phyloP scores from a whole-genome alignment of 179 eudicot species.

The Spergularia azorica region DNA sequence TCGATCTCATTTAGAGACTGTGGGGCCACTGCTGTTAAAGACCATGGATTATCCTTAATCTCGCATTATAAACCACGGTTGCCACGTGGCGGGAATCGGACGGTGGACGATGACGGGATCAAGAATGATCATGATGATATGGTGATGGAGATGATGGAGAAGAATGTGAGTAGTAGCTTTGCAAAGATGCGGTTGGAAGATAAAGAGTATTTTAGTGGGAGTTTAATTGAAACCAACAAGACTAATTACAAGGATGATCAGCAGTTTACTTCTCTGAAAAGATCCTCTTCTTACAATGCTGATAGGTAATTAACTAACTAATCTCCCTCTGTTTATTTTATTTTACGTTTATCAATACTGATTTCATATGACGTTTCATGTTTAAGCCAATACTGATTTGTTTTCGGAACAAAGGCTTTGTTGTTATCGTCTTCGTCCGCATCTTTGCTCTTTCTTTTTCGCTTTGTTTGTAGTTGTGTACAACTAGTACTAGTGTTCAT shows the following conservation, averaged over 20 bases:
- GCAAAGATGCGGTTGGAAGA: constrained; percentile 48
- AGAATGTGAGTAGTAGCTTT: constrained; percentile 33
- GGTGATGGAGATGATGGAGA: constrained; percentile 30
- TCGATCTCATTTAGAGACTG: constrained; percentile 72
- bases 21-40: constrained; percentile 47
- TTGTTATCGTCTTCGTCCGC: neutral
- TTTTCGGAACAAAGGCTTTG: too few relatives aligned
- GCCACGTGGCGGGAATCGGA: constrained; percentile 65
- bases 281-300: constrained; percentile 80
- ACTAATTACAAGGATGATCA: constrained; percentile 27
- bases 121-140: constrained; percentile 9
- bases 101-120: constrained; percentile 25
- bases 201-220: constrained; percentile 90
- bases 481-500: neutral
- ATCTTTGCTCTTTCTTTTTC: neutral
- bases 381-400: too few relatives aligned
- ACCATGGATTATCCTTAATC: constrained; percentile 57
- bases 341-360: too few relatives aligned
- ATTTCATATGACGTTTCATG: too few relatives aligned
- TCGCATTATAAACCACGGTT: constrained; percentile 53
- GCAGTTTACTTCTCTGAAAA: constrained; percentile 40
- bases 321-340: neutral
- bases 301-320: constrained; percentile 45
- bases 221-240: constrained; percentile 75
- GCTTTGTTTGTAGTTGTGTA: constrained; percentile 2